These are phyloP conservation scores for Hygrophorus pudorinus DNA, from an alignment of 768 basidiomycete genomes.

Conservation along the genomic window DNA sequence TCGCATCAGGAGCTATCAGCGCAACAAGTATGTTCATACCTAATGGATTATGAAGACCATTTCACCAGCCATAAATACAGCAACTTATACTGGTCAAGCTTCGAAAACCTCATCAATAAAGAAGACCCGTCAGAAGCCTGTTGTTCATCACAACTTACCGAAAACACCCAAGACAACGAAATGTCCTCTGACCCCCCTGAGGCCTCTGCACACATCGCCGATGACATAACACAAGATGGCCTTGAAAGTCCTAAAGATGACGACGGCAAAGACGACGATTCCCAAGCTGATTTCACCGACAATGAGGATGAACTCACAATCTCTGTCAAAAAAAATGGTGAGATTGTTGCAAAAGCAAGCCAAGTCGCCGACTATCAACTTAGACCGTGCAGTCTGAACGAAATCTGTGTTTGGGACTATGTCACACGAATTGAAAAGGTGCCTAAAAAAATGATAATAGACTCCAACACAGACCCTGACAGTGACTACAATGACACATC, in stretches of 20 bases:
- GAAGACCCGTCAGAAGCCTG: slow-evolving; percentile 17
- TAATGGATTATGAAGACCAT: slow-evolving; percentile 25
- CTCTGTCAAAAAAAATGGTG: slow-evolving; percentile 5
- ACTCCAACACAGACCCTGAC: slow-evolving; percentile 2
- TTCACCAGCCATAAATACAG: slow-evolving; percentile 26
- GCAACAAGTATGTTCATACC: no score
- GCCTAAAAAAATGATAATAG: slow-evolving; percentile 1
- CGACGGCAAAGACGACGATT: no score
- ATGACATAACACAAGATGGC: no score
- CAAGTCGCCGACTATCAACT: slow-evolving; percentile 19
- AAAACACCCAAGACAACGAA: not conserved
- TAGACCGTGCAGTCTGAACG: slow-evolving; percentile 8
- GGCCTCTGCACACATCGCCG: no score
- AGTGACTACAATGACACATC: not conserved
- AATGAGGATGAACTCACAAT: slow-evolving; percentile 11
- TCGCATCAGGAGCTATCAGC: no score
- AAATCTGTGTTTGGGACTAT: slow-evolving; percentile 21
- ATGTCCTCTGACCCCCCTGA: not conserved
- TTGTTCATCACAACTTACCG: slow-evolving; percentile 6
- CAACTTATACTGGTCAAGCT: no score
- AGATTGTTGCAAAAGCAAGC: slow-evolving; percentile 7
- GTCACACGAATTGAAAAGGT: slow-evolving; percentile 15
- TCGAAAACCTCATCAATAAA: slow-evolving; percentile 14
- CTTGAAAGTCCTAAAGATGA: no score
- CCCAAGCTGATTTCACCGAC: no score